Evolutionary conservation across 495 filamentous ascomycete genomes (phyloP), one percentile per base, ranked within the genome.

Genomic region (Penicillium longicatenatum): DNA sequence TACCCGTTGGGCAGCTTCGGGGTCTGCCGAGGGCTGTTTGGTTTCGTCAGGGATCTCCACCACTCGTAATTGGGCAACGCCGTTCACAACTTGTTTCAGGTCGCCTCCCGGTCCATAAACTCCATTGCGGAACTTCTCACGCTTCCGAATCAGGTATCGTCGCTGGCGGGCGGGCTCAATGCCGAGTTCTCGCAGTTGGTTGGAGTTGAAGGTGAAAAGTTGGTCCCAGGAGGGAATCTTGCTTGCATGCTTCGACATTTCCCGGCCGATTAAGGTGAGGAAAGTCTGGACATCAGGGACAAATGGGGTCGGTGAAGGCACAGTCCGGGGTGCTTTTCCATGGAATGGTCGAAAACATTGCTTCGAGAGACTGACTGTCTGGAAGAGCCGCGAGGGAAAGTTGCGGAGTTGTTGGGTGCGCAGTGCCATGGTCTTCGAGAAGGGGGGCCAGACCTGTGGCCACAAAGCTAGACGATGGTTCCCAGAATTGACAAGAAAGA

Each of bases 211-310:
- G 16, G 83, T 80, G 79, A 98, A 98, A 21, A 98, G 82, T 8
- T 88, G 82, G 22, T 92, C 89, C 94, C 94, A 98, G 29, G 87
- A 86, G 5, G 88, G 84, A 59, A 98, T 88, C 69, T 98, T 82
- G 67, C 85, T 74, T 11, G 86, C 84, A 73, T 97, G 90, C 61
- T 89, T 83, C 50, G 80, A 83, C 62, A 96, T 84, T 61, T 85
- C 84, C 56, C 94, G 94, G 66, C 94, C 94, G 75, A 98, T 98
- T 30, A 96, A 73, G 6, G 82, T 89, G 56, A 98, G 89, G 77
- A 98, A 98, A 49, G 92, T 97, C 55, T 80, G 91, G 52, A 89
- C 83, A 66, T 98, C 89, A 11, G 94, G 94, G 48, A 97, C 86
- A 65, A 93, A 91, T 11, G 89, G 87, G 9, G 88, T 97, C 5